Percentiles rank a stretch among this genome's conserved stretches.
Evolutionary conservation across 306 rosid species (phyloP).

Genomic region (Luffa acutangula): DNA sequence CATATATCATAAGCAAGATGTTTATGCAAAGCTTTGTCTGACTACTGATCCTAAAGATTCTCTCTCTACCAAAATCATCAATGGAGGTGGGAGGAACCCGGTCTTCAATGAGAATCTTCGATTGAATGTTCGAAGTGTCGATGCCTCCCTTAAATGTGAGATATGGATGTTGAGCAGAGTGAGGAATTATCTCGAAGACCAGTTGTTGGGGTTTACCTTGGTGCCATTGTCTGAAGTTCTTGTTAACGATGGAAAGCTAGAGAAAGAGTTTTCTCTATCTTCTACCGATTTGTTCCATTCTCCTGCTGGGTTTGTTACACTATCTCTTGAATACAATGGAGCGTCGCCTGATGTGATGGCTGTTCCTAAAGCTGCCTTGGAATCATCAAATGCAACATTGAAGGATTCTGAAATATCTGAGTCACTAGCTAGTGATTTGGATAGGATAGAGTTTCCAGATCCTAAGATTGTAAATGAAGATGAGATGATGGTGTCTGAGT

Average conservation of each 20-base stretch:
- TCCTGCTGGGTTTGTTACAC: slow-evolving; percentile 75
- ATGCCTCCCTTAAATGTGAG: slow-evolving; percentile 75
- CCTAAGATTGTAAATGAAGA: slow-evolving; percentile 78
- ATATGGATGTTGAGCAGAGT: slow-evolving; percentile 98
- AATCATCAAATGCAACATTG: slow-evolving; percentile 14
- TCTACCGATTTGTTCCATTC: slow-evolving; percentile 91
- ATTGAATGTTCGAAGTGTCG: slow-evolving; percentile 45
- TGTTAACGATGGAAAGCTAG: slow-evolving; percentile 48
- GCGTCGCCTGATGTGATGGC: slow-evolving; percentile 63
- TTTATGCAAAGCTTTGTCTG: slow-evolving; percentile 76
- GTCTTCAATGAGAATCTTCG: slow-evolving; percentile 70
- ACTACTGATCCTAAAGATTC: slow-evolving; percentile 52
- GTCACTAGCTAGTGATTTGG: slow-evolving; percentile 46
- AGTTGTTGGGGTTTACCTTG: slow-evolving; percentile 78
- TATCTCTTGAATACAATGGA: slow-evolving; percentile 57
- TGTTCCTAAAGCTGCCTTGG: slow-evolving; percentile 21
- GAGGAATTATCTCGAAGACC: slow-evolving; percentile 91
- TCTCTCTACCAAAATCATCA: slow-evolving; percentile 68
- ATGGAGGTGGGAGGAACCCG: slow-evolving; percentile 96
- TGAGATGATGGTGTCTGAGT: slow-evolving; percentile 82
- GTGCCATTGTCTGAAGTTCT: slow-evolving; percentile 77
- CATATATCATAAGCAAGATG: slow-evolving; percentile 98
- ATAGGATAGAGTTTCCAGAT: slow-evolving; percentile 81
- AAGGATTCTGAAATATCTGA: slow-evolving; percentile 21
- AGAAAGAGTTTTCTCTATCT: slow-evolving; percentile 88